These are phyloP conservation scores for Phytopythium sindhum DNA, from an alignment of 352 stramenopile species.

Conservation along the genomic window DNA sequence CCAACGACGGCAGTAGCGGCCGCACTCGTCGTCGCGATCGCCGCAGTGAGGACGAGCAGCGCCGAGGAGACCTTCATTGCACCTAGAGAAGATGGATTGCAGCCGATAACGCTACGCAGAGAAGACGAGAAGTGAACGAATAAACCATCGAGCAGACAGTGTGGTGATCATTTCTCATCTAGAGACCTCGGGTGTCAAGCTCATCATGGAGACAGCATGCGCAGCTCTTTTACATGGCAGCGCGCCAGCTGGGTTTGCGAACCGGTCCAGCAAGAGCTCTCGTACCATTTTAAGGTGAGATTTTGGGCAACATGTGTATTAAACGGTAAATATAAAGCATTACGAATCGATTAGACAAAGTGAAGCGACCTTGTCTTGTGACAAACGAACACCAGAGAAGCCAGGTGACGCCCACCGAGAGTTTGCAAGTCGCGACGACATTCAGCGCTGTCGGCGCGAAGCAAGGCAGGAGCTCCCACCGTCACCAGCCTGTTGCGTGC, in stretches of 20 bases:
- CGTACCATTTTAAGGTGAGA: background rate
- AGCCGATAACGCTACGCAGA: background rate
- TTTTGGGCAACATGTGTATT: background rate
- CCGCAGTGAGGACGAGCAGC: background rate
- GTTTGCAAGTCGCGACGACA: no score
- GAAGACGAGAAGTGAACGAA: background rate
- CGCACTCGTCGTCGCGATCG: background rate
- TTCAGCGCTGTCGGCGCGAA: no score
- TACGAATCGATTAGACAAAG: no score
- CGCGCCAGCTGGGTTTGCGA: background rate
- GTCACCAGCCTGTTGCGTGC: background rate
- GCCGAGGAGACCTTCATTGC: background rate
- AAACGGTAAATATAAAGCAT: no score
- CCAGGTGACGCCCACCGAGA: background rate
- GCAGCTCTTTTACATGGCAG: slow-evolving; percentile 3
- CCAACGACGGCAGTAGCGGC: background rate
- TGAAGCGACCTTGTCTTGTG: background rate
- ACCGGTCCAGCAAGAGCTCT: background rate
- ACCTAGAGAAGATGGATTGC: background rate
- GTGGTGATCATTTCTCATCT: background rate
- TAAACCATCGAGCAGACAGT: background rate
- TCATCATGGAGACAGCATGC: background rate
- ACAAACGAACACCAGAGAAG: background rate
- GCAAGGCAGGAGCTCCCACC: background rate
- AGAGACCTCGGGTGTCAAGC: background rate